Evolutionary conservation across 2,329 filamentous ascomycete genomes (phyloP), one percentile per base, ranked within the genome.

Genomic region (Sordariomycetes sp.): DNA sequence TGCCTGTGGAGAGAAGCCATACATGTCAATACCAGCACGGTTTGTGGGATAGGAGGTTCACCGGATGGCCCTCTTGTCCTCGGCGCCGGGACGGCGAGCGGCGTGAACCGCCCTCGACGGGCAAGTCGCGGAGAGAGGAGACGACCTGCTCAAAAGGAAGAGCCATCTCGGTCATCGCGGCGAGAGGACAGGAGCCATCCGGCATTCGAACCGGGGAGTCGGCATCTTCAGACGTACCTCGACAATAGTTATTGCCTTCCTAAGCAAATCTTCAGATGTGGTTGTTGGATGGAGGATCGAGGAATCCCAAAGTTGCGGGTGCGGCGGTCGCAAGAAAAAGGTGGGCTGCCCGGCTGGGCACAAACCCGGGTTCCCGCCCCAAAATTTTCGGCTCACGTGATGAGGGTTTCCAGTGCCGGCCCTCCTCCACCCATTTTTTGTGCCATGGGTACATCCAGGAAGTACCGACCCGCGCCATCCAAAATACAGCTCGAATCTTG

Each of bases 161-260:
- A 59, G 16, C 53, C 52, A 51, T 46, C 22, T 50, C 46, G 20
- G 61, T 67, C 66, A 64, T 63, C 61, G 60, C 62, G 55, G 62
- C 65, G 58, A 62, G 59, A 56, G 62, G 60, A 61, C 60, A 61
- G 65, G 65, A 68, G 70, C 54, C 60, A 37, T 46, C 35, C 28
- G 25, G 50, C 16, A 32, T 12, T 22, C 20, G 46, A 50, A 50
- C 18, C 60, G 61, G 59, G 57, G 62, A 59, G 61, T 60, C 72
- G 76, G 71, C 76, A 79, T 79, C 76, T 72, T 74, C 71, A 77
- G 76, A 82, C 79, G 67, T 82, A 82, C 79, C 79, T 82, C 79
- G 79, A 82, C 79, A 82, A 80, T 79, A 77, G 69, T 66, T 74
- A 79, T 76, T 82, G 79, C 78, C 79, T 76, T 82, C 79, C 79